Percentiles rank a stretch among this genome's conserved stretches.
Conservation (phyloP, 805 yeast species). For the Candida easanensis region DNA sequence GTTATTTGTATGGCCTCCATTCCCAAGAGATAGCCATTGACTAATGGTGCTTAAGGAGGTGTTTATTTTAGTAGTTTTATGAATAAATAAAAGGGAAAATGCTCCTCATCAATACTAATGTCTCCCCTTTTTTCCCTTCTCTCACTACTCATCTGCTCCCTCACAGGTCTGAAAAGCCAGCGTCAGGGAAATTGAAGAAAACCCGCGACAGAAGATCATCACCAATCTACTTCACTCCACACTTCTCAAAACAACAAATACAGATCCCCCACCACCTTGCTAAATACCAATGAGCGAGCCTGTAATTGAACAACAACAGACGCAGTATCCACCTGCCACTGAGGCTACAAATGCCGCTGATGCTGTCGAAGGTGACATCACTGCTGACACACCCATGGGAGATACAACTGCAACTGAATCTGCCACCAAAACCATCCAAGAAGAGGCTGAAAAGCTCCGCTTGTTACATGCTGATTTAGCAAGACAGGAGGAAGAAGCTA, state of each 20-base stretch:
- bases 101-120: too few relatives aligned
- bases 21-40: too few relatives aligned
- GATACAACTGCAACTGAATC: neutral
- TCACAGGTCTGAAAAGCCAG: too few relatives aligned
- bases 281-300: neutral
- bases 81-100: too few relatives aligned
- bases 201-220: neutral
- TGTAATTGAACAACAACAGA: neutral
- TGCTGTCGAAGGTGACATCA: neutral
- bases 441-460: slow-evolving; percentile 59
- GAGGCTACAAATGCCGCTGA: neutral
- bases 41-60: too few relatives aligned
- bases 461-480: slow-evolving; percentile 53
- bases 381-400: slow-evolving; percentile 1
- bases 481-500: slow-evolving; percentile 37
- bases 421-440: slow-evolving; percentile 27
- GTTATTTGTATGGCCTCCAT: too few relatives aligned
- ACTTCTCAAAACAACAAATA: too few relatives aligned
- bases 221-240: too few relatives aligned
- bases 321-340: slow-evolving; percentile 1
- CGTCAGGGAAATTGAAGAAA: neutral
- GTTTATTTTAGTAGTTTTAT: too few relatives aligned
- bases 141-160: too few relatives aligned
- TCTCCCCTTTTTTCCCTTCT: too few relatives aligned
- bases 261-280: neutral